phyloP scores from a whole-genome alignment of 2,329 filamentous ascomycete species.

The Neonectria sp. region DNA sequence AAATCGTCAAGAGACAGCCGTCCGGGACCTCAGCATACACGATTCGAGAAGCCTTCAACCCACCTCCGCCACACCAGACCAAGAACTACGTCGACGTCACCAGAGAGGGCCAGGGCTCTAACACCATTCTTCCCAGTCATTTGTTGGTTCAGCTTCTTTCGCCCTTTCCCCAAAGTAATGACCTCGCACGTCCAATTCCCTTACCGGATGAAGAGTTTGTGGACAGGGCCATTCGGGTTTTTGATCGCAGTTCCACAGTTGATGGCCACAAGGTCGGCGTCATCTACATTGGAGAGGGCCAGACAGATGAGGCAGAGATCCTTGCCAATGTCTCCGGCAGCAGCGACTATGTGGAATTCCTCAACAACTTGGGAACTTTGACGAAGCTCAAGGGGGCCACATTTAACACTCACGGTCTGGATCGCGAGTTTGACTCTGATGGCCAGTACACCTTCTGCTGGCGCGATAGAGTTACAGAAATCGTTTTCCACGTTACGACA shows the following conservation, averaged over 20 bases:
- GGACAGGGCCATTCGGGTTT: constrained; percentile 81
- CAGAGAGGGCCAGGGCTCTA: constrained; percentile 67
- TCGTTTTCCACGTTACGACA: constrained; percentile 95
- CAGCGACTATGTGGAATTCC: constrained; percentile 88
- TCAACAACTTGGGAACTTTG: constrained; percentile 85
- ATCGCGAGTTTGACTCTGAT: constrained; percentile 82
- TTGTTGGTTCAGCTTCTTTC: constrained; percentile 79
- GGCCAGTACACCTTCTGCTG: constrained; percentile 93
- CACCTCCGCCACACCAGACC: constrained; percentile 71
- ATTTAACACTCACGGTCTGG: constrained; percentile 94
- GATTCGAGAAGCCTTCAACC: constrained; percentile 72
- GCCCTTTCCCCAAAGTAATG: constrained; percentile 70
- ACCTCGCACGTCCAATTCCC: constrained; percentile 78
- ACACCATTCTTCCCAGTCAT: constrained; percentile 80
- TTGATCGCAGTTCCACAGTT: constrained; percentile 90
- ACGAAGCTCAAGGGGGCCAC: constrained; percentile 85
- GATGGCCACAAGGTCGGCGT: constrained; percentile 97
- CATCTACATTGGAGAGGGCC: constrained; percentile 91
- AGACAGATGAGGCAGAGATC: constrained; percentile 87
- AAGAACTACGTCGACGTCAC: constrained; percentile 63
- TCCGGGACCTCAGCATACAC: constrained; percentile 75
- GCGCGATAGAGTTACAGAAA: constrained; percentile 94
- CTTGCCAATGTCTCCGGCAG: constrained; percentile 90
- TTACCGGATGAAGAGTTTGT: constrained; percentile 80
- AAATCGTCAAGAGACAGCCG: constrained; percentile 79